Percentiles rank a stretch among this genome's conserved stretches.
These are phyloP conservation scores for Blepharisma stoltei DNA, from an alignment of 73 alveolate genomes.

Conservation along the genomic window DNA sequence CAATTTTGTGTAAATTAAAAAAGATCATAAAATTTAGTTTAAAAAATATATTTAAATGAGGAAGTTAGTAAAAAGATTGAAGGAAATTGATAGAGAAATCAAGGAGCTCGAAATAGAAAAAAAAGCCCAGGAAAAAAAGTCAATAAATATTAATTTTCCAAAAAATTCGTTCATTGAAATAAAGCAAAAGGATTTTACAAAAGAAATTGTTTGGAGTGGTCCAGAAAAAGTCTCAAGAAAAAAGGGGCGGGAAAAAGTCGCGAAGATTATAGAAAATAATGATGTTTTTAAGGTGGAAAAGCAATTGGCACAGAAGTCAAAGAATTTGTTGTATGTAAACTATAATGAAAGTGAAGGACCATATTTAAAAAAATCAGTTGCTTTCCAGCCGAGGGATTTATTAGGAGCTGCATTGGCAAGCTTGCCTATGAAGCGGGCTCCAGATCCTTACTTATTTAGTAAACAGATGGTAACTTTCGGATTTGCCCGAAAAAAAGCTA, in stretches of 20 bases:
- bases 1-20: no score
- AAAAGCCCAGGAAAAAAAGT: not conserved
- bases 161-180: not conserved
- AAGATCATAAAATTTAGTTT: no score
- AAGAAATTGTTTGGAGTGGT: slow-evolving; percentile 10
- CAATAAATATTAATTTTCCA: not conserved
- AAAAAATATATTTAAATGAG: no score
- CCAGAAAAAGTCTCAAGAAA: not conserved
- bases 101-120: not conserved
- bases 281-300: not conserved
- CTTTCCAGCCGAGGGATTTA: not conserved
- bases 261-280: not conserved
- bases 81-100: not conserved
- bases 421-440: not conserved
- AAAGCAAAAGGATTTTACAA: slow-evolving; percentile 4
- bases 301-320: not conserved
- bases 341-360: slow-evolving; percentile 8
- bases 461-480: not conserved
- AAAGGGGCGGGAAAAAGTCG: not conserved
- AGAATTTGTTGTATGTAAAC: not conserved
- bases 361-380: not conserved
- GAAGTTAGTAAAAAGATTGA: not conserved
- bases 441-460: not conserved
- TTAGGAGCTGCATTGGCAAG: not conserved
- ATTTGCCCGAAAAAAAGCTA: not conserved